A percentile compares a stretch with the other conserved stretches of the same genome.
phyloP scores from a whole-genome alignment of 2,329 filamentous ascomycete genomes.

The Colletotrichum eleusines region DNA sequence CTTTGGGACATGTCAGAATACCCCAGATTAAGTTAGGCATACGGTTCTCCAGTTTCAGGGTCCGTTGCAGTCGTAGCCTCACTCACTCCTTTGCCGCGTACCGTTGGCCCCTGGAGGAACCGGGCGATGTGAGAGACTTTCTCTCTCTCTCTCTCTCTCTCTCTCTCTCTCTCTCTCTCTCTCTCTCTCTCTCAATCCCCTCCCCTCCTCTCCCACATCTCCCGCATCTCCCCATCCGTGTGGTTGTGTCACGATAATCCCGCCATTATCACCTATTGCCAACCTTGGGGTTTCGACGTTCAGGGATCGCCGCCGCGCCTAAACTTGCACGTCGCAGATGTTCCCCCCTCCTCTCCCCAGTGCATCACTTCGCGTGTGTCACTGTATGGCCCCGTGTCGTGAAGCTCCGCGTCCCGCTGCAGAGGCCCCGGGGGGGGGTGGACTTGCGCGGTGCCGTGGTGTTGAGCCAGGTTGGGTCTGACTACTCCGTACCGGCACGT shows the following conservation, averaged over 20 bases:
- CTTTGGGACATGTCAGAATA: background rate
- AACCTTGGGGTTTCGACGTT: no score
- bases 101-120: slow-evolving; percentile 4
- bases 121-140: slow-evolving; percentile 2
- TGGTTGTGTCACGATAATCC: slow-evolving; percentile 23
- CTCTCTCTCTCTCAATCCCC: background rate
- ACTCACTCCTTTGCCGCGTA: background rate
- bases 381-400: background rate
- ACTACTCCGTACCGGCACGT: background rate
- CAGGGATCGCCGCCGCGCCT: background rate
- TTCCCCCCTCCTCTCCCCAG: no score
- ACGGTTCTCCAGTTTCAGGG: background rate
- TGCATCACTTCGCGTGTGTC: background rate
- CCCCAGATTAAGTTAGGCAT: background rate
- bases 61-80: background rate
- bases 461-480: background rate
- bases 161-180: background rate
- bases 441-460: background rate
- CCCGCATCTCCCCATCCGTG: slow-evolving; percentile 30
- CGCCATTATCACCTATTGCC: background rate
- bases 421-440: background rate
- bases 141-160: no score
- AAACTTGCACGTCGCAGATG: background rate
- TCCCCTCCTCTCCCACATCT: no score
- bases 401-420: background rate